phyloP scores from a whole-genome alignment of 2,329 filamentous ascomycete genomes.

The Coleophoma cylindrospora region DNA sequence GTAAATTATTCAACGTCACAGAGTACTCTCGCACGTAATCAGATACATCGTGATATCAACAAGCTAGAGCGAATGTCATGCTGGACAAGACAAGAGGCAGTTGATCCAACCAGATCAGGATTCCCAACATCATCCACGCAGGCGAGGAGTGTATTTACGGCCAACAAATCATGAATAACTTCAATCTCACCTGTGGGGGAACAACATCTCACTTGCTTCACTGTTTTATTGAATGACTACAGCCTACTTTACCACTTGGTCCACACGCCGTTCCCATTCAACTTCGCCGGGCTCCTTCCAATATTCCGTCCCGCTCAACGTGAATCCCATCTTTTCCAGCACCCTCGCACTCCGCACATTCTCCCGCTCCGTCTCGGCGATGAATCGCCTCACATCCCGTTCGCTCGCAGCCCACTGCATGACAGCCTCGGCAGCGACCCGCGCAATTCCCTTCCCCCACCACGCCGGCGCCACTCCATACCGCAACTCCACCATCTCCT shows the following conservation, averaged over 20 bases:
- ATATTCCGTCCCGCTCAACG: neutral
- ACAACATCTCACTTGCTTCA: no score
- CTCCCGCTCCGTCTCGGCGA: conserved; percentile 20
- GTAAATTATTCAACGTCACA: no score
- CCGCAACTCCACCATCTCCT: conserved; percentile 22
- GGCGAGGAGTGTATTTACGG: no score
- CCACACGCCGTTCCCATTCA: neutral
- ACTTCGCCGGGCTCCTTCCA: neutral
- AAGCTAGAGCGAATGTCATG: no score
- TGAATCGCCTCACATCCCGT: conserved; percentile 14
- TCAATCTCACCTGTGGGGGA: no score
- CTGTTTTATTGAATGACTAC: no score
- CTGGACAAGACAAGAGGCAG: no score
- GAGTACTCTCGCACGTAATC: no score
- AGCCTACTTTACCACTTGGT: neutral
- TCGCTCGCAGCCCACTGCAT: conserved; percentile 18
- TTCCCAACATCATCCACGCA: no score
- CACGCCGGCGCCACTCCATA: conserved; percentile 17
- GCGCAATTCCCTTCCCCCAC: conserved; percentile 21
- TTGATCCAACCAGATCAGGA: no score
- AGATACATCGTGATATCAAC: no score
- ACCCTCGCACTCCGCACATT: conserved; percentile 18
- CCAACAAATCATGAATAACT: no score
- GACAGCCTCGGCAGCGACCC: conserved; percentile 14
- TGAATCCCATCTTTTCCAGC: conserved; percentile 20